Evolutionary conservation across 108 stramenopile species (phyloP).

Genomic region (Fragilaria crotonensis): DNA sequence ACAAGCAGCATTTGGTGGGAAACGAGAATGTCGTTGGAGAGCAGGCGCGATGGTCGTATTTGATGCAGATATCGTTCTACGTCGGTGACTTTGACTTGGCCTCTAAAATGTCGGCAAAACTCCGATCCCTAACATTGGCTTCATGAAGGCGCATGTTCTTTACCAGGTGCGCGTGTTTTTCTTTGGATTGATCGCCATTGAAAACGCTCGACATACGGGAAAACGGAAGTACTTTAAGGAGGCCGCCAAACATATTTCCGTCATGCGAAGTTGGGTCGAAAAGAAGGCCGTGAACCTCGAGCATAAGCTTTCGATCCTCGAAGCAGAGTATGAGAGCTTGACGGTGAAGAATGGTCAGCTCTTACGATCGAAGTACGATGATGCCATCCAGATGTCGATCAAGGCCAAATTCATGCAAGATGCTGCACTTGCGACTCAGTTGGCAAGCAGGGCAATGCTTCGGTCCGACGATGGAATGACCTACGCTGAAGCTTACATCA

Average conservation of each 20-base stretch:
- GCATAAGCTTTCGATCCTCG: background rate
- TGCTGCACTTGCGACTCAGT: no score
- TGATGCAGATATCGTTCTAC: background rate
- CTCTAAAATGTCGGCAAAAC: background rate
- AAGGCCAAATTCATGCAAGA: no score
- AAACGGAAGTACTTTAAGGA: background rate
- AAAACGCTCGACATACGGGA: background rate
- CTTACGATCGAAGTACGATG: no score
- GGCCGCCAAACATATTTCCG: background rate
- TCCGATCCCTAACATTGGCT: background rate
- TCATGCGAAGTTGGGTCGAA: background rate
- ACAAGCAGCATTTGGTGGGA: no score
- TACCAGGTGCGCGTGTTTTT: background rate
- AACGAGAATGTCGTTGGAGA: no score
- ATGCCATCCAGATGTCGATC: no score
- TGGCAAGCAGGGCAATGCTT: no score
- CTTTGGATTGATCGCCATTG: background rate
- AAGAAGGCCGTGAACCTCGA: background rate
- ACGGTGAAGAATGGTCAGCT: background rate
- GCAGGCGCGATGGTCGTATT: background rate
- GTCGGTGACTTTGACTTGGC: background rate
- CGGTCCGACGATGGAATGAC: no score
- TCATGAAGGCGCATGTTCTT: background rate
- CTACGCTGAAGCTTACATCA: no score
- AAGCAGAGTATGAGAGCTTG: background rate